Percentiles rank a stretch among this genome's conserved stretches.
Conservation (phyloP, 805 yeast species). For the Candida lessepsii region DNA sequence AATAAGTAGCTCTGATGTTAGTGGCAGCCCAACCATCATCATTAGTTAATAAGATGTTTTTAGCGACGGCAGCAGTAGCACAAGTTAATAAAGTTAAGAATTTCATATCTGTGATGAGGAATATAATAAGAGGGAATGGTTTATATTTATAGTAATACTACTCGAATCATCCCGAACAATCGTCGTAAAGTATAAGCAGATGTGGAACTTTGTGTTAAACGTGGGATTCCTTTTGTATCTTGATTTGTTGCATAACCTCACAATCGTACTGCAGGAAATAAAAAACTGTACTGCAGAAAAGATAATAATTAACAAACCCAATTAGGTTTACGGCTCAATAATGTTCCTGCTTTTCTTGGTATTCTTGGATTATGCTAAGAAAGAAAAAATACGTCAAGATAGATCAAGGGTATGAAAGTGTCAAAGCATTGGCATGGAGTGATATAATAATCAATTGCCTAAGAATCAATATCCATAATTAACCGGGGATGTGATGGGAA, state of each 20-base stretch:
- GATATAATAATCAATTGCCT: not conserved
- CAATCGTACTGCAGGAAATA: not conserved
- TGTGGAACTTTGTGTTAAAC: slow-evolving; percentile 4
- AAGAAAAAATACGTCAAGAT: no score
- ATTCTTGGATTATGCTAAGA: no score
- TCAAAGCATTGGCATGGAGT: no score
- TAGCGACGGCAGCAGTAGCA: slow-evolving; percentile 18
- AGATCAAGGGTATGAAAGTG: no score
- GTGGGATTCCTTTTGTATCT: slow-evolving; percentile 5
- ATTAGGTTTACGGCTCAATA: slow-evolving; percentile 3
- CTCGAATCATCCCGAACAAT: not conserved
- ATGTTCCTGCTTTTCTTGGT: not conserved
- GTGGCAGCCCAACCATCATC: slow-evolving; percentile 59
- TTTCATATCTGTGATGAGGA: slow-evolving; percentile 19
- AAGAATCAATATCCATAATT: not conserved
- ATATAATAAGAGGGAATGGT: not conserved
- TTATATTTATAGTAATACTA: slow-evolving; percentile 3
- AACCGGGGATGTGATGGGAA: no score
- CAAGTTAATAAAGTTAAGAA: slow-evolving; percentile 49
- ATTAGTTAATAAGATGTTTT: slow-evolving; percentile 38
- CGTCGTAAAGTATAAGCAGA: slow-evolving; percentile 4
- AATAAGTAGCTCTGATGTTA: slow-evolving; percentile 53
- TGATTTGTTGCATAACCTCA: not conserved
- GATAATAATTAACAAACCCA: not conserved
- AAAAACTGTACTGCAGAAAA: not conserved